A percentile compares a stretch with the other conserved stretches of the same genome.
Conservation (phyloP, 805 yeast genomes). For the Zygoascus ofunaensis region DNA sequence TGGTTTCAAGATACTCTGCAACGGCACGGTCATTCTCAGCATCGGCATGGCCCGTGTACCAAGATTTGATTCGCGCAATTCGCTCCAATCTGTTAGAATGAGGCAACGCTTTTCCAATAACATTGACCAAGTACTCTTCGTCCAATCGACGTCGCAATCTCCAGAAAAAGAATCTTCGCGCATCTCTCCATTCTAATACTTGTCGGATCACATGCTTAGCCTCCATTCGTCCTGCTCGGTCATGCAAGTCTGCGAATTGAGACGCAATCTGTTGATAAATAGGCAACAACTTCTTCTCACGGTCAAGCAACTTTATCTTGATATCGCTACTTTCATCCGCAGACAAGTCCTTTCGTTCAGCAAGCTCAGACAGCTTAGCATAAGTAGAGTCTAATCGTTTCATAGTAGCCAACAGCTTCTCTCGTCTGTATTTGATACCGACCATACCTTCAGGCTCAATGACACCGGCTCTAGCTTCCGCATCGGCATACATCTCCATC, state of each 20-base stretch:
- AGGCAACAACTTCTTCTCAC: constrained; percentile 77
- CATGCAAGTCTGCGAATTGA: constrained; percentile 97
- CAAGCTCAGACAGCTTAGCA: constrained; percentile 48
- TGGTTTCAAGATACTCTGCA: constrained; percentile 77
- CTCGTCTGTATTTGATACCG: constrained; percentile 94
- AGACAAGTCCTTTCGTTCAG: constrained; percentile 40
- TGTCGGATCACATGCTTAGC: constrained; percentile 86
- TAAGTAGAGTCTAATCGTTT: constrained; percentile 74
- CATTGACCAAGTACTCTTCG: constrained; percentile 78
- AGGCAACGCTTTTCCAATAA: constrained; percentile 56
- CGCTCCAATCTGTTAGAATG: constrained; percentile 64
- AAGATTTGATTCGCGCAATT: constrained; percentile 76
- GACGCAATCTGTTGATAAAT: constrained; percentile 85
- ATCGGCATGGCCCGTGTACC: constrained; percentile 68
- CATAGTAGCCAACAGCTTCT: constrained; percentile 85
- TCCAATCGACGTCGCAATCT: constrained; percentile 90
- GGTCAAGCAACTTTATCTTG: constrained; percentile 56
- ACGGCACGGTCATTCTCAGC: constrained; percentile 67
- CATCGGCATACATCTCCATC: constrained; percentile 99
- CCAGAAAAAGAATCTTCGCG: constrained; percentile 98
- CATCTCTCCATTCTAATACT: constrained; percentile 74
- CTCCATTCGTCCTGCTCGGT: constrained; percentile 94
- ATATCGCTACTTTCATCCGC: constrained; percentile 59
- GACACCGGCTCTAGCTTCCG: constrained; percentile 93
- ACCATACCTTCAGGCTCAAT: constrained; percentile 99